Conservation (phyloP, 805 yeast species). For the Lipomyces lipofer region DNA sequence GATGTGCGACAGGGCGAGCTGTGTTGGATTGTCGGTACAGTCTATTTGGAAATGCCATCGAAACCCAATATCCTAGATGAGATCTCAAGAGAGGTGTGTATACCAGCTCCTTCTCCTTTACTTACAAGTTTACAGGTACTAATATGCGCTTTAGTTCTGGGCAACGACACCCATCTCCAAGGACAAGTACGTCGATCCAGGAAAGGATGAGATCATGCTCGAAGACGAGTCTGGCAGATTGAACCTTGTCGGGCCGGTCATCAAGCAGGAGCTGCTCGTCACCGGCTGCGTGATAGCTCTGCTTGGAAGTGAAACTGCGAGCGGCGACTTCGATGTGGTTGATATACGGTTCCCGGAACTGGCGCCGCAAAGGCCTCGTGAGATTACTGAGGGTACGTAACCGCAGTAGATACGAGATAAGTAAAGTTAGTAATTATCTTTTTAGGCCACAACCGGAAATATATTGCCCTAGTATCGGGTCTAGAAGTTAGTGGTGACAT, state of each 20-base stretch:
- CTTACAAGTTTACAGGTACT: background rate
- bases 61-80: constrained; percentile 86
- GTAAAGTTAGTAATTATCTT: background rate
- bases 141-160: constrained; percentile 41
- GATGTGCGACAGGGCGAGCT: constrained; percentile 63
- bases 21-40: constrained; percentile 84
- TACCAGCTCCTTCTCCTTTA: background rate
- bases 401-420: background rate
- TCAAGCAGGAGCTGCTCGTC: constrained; percentile 57
- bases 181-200: constrained; percentile 54
- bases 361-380: constrained; percentile 51
- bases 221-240: constrained; percentile 95
- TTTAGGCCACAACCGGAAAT: constrained; percentile 27
- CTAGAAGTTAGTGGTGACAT: constrained; percentile 53
- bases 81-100: constrained; percentile 51
- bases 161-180: constrained; percentile 42
- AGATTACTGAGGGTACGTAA: background rate
- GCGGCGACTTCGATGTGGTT: constrained; percentile 81
- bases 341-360: constrained; percentile 73
- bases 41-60: constrained; percentile 77
- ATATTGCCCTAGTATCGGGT: constrained; percentile 77
- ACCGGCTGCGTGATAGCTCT: constrained; percentile 90
- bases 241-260: constrained; percentile 53
- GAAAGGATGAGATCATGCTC: constrained; percentile 61
- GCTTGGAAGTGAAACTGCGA: constrained; percentile 77